Percentiles rank a stretch among this genome's conserved stretches.
Evolutionary conservation across 73 alveolate genomes (phyloP).

Genomic region (Tetrahymena elliotti): DNA sequence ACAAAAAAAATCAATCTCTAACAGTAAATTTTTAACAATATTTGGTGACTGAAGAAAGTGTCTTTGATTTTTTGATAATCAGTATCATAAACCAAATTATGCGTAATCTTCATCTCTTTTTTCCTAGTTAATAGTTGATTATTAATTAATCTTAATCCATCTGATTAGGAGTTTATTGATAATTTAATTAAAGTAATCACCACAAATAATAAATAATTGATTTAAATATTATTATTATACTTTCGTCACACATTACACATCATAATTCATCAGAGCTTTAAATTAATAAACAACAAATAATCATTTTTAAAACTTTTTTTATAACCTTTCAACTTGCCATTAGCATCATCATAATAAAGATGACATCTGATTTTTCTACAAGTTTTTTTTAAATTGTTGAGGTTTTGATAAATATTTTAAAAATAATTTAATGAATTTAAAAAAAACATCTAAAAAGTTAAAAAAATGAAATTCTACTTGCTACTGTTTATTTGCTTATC

Average conservation of each 20-base stretch:
- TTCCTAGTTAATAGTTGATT: background rate
- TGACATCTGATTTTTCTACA: too few relatives aligned
- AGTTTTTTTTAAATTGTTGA: background rate
- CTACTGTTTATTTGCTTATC: background rate
- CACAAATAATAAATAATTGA: background rate
- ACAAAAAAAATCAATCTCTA: background rate
- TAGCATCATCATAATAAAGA: too few relatives aligned
- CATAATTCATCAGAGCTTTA: background rate
- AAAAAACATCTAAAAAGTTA: background rate
- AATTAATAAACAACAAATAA: too few relatives aligned
- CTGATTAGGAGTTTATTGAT: background rate
- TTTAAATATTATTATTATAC: too few relatives aligned
- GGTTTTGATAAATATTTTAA: too few relatives aligned
- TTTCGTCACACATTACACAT: background rate
- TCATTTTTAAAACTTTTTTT: too few relatives aligned
- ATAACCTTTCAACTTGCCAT: too few relatives aligned
- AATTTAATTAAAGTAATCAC: background rate
- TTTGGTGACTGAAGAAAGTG: too few relatives aligned
- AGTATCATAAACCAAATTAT: background rate
- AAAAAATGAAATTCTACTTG: background rate
- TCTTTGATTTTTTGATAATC: background rate
- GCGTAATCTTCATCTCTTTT: background rate
- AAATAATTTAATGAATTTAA: background rate
- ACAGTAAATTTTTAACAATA: background rate
- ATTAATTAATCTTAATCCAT: background rate